Percentiles rank a stretch among this genome's conserved stretches.
Conservation (phyloP, 2,329 filamentous ascomycete genomes). For the Calonectria hawksworthii region DNA sequence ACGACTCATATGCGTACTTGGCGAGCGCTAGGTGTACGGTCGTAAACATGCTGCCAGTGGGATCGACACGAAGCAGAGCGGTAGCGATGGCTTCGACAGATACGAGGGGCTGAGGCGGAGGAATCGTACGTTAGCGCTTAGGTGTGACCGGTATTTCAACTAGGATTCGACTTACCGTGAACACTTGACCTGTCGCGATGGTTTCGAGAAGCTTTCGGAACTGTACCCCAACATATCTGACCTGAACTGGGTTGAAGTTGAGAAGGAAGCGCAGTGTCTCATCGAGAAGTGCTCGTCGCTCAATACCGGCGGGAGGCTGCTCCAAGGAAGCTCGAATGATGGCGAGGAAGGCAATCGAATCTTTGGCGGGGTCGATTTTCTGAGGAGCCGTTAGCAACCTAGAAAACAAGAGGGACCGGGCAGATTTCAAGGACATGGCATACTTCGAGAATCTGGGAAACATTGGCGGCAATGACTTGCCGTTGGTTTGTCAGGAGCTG, state of each 20-base stretch:
- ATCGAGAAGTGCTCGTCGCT: conserved; percentile 54
- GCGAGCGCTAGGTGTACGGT: conserved; percentile 71
- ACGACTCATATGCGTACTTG: conserved; percentile 70
- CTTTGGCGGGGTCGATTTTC: conserved; percentile 61
- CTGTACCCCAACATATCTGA: conserved; percentile 62
- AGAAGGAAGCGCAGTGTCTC: conserved; percentile 61
- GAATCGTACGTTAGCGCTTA: conserved; percentile 19
- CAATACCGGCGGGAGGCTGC: conserved; percentile 46
- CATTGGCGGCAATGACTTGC: conserved; percentile 50
- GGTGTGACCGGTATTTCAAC: background rate
- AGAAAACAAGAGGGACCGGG: background rate
- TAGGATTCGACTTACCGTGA: conserved; percentile 55
- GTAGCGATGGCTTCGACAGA: conserved; percentile 61
- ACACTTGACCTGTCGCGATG: conserved; percentile 55
- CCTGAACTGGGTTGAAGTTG: conserved; percentile 64
- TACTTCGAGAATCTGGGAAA: conserved; percentile 59
- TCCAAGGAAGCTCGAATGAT: conserved; percentile 59
- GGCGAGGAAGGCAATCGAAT: conserved; percentile 67
- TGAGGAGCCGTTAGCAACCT: conserved; percentile 46
- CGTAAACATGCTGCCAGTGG: conserved; percentile 76
- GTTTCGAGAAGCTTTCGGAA: conserved; percentile 61
- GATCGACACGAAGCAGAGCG: conserved; percentile 77
- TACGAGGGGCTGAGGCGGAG: conserved; percentile 57
- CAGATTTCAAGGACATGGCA: background rate
- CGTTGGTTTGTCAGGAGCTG: conserved; percentile 53